A percentile compares a stretch with the other conserved stretches of the same genome.
Evolutionary conservation across 176 grass and related monocot genomes (phyloP).

Genomic region (Urochloa ruziziensis): DNA sequence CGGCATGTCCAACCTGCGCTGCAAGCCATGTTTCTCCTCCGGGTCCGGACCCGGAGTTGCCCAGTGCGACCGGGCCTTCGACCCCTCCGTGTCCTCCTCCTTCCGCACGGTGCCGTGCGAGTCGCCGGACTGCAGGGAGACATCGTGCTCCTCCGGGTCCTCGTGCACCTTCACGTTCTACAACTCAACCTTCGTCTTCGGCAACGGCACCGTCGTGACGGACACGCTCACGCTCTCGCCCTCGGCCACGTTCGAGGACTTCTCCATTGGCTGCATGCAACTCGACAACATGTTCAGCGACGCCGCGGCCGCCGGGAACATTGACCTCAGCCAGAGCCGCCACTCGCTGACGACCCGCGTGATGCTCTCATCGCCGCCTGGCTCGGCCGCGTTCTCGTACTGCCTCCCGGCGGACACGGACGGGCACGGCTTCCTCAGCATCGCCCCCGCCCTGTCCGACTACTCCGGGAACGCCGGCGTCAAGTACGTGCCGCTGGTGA

Average conservation of each 20-base stretch:
- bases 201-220: conserved; percentile 30
- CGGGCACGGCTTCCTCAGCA: conserved; percentile 42
- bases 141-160: background rate
- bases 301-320: conserved; percentile 1
- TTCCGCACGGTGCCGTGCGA: conserved; percentile 34
- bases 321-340: conserved; percentile 50
- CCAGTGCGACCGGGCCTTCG: conserved; percentile 32
- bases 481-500: conserved; percentile 24
- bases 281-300: conserved; percentile 6
- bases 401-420: conserved; percentile 39
- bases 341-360: conserved; percentile 41
- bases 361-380: background rate
- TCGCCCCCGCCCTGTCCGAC: background rate
- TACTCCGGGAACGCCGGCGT: background rate
- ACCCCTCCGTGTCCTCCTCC: conserved; percentile 39
- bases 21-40: conserved; percentile 42
- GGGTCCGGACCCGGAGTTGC: conserved; percentile 8
- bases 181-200: conserved; percentile 27
- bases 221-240: conserved; percentile 44
- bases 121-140: conserved; percentile 34
- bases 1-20: conserved; percentile 52
- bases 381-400: conserved; percentile 53
- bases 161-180: conserved; percentile 24
- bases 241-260: background rate
- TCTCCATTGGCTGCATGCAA: conserved; percentile 45